phyloP scores from a whole-genome alignment of 495 filamentous ascomycete genomes.

The Clavariopsis aquatica region DNA sequence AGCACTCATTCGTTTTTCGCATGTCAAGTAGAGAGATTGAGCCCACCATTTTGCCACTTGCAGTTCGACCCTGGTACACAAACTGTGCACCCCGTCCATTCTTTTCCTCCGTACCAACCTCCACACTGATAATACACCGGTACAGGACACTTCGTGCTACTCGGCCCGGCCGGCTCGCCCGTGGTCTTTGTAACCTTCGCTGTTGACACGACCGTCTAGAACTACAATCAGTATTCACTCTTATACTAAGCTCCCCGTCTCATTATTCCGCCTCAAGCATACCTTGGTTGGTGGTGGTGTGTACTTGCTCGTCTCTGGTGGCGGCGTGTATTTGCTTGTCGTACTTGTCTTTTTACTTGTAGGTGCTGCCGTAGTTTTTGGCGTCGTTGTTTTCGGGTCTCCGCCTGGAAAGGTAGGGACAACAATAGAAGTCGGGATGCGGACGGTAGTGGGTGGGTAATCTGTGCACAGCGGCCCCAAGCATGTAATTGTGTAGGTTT shows the following conservation, averaged over 20 bases:
- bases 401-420: not conserved
- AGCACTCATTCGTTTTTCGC: not conserved
- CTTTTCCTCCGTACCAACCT: slow-evolving; percentile 14
- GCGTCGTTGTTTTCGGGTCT: slow-evolving; percentile 4
- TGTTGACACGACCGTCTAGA: slow-evolving; percentile 17
- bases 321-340: slow-evolving; percentile 9
- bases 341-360: slow-evolving; percentile 17
- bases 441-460: slow-evolving; percentile 23
- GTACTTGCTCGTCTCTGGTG: not conserved
- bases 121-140: slow-evolving; percentile 33
- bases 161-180: slow-evolving; percentile 20
- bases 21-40: not conserved
- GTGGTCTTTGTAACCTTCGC: slow-evolving; percentile 9
- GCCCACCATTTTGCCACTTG: slow-evolving; percentile 30
- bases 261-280: not conserved
- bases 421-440: slow-evolving; percentile 2
- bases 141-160: slow-evolving; percentile 31
- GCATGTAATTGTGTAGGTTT: slow-evolving; percentile 27
- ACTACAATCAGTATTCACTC: not conserved
- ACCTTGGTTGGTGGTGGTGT: slow-evolving; percentile 6
- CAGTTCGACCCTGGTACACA: slow-evolving; percentile 26
- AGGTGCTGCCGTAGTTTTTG: slow-evolving; percentile 11
- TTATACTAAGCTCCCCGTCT: not conserved
- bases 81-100: slow-evolving; percentile 30
- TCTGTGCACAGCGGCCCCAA: slow-evolving; percentile 19